Evolutionary conservation across 148 eudicot genomes (phyloP).

Genomic region (Rhododendron vialii): DNA sequence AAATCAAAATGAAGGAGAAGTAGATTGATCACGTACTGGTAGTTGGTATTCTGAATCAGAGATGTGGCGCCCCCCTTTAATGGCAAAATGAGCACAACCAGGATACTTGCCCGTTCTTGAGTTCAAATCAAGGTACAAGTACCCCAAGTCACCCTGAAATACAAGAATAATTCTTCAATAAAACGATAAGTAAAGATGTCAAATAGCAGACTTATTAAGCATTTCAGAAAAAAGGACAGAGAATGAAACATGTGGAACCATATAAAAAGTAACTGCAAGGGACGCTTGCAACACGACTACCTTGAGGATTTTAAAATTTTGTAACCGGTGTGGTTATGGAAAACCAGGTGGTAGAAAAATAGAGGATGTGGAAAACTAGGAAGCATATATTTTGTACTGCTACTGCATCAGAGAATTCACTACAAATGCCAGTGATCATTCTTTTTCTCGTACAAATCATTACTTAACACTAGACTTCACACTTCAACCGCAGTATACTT

Average conservation of each 20-base stretch:
- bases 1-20: neutral
- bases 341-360: neutral
- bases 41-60: conserved; percentile 89
- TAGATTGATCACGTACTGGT: conserved; percentile 53
- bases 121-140: conserved; percentile 86
- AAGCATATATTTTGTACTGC: neutral
- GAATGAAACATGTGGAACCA: neutral
- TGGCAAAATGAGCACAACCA: conserved; percentile 96
- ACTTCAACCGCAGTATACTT: neutral
- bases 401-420: neutral
- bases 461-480: neutral
- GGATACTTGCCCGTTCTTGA: conserved; percentile 86
- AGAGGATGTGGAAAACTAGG: neutral
- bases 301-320: neutral
- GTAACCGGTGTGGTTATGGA: neutral
- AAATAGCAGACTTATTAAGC: neutral
- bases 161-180: conserved; percentile 1
- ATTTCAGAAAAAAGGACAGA: neutral
- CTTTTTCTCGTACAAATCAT: neutral
- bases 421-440: neutral
- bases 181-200: neutral
- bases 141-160: conserved; percentile 92
- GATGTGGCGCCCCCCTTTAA: conserved; percentile 83
- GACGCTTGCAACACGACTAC: neutral
- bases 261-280: conserved; percentile 3